Evolutionary conservation across 305 asterid species (phyloP).

Genomic region (Euphrasia arctica): DNA sequence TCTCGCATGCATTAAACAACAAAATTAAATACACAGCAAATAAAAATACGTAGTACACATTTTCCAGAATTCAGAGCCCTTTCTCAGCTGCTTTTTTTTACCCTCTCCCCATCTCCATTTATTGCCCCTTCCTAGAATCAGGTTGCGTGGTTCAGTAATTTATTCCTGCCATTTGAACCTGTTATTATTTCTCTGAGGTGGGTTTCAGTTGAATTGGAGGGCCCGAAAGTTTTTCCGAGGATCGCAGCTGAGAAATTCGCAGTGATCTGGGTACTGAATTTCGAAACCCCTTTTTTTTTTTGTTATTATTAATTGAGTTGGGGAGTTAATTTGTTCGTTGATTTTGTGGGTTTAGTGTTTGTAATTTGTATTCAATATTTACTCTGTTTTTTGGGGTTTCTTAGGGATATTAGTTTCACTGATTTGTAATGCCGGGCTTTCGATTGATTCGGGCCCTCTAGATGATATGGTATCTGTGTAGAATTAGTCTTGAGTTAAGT

Average conservation of each 20-base stretch:
- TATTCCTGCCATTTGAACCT: slow-evolving; percentile 16
- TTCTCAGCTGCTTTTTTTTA: slow-evolving; percentile 20
- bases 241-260: slow-evolving; percentile 11
- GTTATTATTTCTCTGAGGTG: background rate
- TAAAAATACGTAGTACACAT: background rate
- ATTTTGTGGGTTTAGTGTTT: no score
- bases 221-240: background rate
- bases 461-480: no score
- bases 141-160: slow-evolving; percentile 10
- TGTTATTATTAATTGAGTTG: background rate
- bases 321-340: no score
- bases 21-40: background rate
- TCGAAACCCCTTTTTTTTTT: background rate
- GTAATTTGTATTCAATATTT: no score
- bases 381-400: background rate
- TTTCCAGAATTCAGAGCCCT: slow-evolving; percentile 28
- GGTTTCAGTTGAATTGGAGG: background rate
- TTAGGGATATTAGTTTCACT: background rate
- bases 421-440: no score
- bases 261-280: slow-evolving; percentile 43
- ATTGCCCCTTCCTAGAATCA: slow-evolving; percentile 19
- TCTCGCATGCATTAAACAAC: background rate
- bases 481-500: no score
- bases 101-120: slow-evolving; percentile 19
- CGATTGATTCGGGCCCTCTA: no score